Evolutionary conservation across 441 rosid species (phyloP).

Genomic region (Adansonia grandidieri): DNA sequence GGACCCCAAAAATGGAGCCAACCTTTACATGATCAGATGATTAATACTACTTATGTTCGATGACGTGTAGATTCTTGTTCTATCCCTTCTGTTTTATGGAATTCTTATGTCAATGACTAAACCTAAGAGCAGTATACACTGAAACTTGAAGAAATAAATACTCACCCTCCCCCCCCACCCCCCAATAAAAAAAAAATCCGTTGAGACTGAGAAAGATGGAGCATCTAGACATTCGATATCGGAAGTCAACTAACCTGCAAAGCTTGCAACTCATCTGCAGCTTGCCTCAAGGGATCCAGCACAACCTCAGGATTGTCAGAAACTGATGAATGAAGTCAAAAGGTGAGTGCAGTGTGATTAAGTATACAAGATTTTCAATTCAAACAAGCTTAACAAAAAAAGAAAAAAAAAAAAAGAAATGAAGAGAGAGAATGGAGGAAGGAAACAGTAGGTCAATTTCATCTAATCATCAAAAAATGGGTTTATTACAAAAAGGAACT

Average conservation of each 20-base stretch:
- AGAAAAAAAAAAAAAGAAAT: too few species aligned
- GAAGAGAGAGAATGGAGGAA: background rate
- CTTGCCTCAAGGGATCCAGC: slow-evolving; percentile 81
- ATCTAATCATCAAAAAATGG: background rate
- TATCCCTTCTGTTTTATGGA: background rate
- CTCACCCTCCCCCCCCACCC: background rate
- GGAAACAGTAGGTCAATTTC: background rate
- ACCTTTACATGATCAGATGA: background rate
- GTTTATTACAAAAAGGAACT: background rate
- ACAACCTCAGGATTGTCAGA: slow-evolving; percentile 61
- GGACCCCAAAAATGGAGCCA: background rate
- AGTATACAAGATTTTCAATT: background rate
- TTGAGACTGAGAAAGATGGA: background rate
- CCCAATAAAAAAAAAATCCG: background rate
- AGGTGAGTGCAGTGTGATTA: slow-evolving; percentile 6
- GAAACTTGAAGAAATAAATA: background rate
- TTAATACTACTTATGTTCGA: background rate
- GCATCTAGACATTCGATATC: background rate
- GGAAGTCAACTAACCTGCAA: slow-evolving; percentile 64
- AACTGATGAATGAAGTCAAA: slow-evolving; percentile 42
- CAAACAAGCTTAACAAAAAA: background rate
- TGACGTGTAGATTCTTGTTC: slow-evolving; percentile 7
- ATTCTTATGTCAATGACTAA: slow-evolving; percentile 9
- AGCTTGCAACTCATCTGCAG: slow-evolving; percentile 75
- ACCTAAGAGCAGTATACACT: background rate